Conservation (phyloP, 1,139 yeast genomes). For the Zygosaccharomyces sapae region DNA sequence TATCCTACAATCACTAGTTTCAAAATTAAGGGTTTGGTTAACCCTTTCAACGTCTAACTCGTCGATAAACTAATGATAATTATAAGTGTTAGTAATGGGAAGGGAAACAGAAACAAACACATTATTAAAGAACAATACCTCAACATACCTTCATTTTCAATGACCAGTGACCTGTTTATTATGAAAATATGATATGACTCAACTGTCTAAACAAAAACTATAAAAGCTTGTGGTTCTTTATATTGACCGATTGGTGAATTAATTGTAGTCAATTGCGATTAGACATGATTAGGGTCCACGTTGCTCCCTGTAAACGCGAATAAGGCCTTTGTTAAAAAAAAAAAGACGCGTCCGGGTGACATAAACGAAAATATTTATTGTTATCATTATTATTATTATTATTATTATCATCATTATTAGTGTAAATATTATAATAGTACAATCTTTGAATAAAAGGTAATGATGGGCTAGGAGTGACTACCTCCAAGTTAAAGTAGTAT, state of each 20-base stretch:
- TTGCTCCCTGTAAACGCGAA: constrained; percentile 2
- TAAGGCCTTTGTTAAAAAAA: neutral
- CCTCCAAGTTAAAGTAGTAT: neutral
- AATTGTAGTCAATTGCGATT: neutral
- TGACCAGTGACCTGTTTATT: neutral
- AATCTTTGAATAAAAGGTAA: neutral
- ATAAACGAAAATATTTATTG: neutral
- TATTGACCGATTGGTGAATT: neutral
- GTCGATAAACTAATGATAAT: constrained; percentile 66
- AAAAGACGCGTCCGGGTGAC: constrained; percentile 7
- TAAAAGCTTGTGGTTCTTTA: neutral
- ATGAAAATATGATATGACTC: neutral
- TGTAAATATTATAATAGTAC: neutral
- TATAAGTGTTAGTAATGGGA: constrained; percentile 6
- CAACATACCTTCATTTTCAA: constrained; percentile 1
- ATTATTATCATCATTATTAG: neutral
- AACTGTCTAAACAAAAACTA: neutral
- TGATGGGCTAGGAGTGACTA: neutral
- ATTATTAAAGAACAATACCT: neutral
- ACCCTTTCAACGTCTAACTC: constrained; percentile 86
- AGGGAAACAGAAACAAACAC: neutral
- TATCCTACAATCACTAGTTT: constrained; percentile 79
- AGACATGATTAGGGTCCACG: neutral
- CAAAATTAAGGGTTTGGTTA: constrained; percentile 81
- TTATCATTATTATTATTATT: neutral